Conservation (phyloP, 192 early-diverging fungal species). For the Dissophora globulifera region DNA sequence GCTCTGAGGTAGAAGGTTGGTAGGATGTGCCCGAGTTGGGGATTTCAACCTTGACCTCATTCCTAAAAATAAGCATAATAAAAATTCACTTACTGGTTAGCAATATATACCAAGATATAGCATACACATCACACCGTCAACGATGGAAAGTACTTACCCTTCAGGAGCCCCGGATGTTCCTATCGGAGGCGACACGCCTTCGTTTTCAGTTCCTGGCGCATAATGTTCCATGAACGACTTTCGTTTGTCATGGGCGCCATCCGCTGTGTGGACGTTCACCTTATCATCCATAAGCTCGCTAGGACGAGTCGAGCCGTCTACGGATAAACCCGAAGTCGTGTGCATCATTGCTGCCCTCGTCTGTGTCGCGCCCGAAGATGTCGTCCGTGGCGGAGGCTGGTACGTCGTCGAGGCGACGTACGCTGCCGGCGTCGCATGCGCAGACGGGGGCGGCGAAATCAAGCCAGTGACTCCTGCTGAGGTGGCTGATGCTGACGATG, state of each 20-base stretch:
- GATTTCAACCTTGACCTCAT: slow-evolving; percentile 27
- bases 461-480: neutral
- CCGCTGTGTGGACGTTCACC: neutral
- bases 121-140: too few relatives aligned
- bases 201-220: slow-evolving; percentile 23
- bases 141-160: too few relatives aligned
- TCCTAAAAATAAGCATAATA: neutral
- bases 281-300: slow-evolving; percentile 41
- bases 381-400: neutral
- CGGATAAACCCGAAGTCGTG: slow-evolving; percentile 21
- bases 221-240: slow-evolving; percentile 15
- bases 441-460: neutral
- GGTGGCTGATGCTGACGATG: slow-evolving; percentile 15
- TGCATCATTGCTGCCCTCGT: slow-evolving; percentile 22
- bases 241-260: neutral
- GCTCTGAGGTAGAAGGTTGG: slow-evolving; percentile 8
- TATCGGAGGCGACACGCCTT: too few relatives aligned
- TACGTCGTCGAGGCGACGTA: neutral
- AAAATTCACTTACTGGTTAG: too few relatives aligned
- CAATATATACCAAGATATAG: too few relatives aligned
- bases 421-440: neutral
- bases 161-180: too few relatives aligned
- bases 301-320: slow-evolving; percentile 33
- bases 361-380: neutral
- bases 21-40: slow-evolving; percentile 3